These are phyloP conservation scores for Hyaloperonospora brassicae DNA, from an alignment of 352 stramenopile genomes.

Conservation along the genomic window DNA sequence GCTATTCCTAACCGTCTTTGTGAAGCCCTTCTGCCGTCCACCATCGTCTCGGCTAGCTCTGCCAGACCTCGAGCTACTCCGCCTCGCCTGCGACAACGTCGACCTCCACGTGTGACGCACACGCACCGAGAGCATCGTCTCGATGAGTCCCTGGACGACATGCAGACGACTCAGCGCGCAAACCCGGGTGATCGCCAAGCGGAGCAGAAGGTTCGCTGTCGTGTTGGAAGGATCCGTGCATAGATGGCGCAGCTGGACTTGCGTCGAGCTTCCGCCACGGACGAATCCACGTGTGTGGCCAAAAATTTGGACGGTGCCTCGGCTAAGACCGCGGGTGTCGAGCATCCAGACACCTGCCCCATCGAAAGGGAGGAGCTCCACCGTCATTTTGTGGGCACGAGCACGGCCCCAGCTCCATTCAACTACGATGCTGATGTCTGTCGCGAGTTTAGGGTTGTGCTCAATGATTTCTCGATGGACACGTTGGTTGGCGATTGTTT, in stretches of 20 bases:
- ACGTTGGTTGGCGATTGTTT: not conserved
- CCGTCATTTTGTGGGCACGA: not conserved
- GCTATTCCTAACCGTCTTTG: slow-evolving; percentile 7
- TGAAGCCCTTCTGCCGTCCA: not conserved
- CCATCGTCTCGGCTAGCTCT: not conserved
- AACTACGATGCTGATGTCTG: not conserved
- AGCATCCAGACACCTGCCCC: not conserved
- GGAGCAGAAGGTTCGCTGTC: slow-evolving; percentile 1
- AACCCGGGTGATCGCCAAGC: not conserved
- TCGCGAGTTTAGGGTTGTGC: not conserved
- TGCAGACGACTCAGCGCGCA: not conserved
- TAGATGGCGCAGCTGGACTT: not conserved
- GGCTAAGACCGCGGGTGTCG: not conserved
- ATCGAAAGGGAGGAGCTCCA: not conserved
- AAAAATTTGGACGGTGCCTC: not conserved
- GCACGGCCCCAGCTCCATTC: too few relatives aligned
- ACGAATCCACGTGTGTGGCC: slow-evolving; percentile 7
- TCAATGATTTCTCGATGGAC: not conserved
- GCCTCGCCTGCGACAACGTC: not conserved
- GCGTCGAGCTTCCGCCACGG: not conserved
- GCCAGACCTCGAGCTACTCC: not conserved
- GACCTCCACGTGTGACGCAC: slow-evolving; percentile 7
- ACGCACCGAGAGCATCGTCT: slow-evolving; percentile 4
- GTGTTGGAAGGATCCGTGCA: not conserved
- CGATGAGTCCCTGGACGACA: slow-evolving; percentile 7